Conservation (phyloP, 305 asterid genomes). For the Plantago coronopus region DNA sequence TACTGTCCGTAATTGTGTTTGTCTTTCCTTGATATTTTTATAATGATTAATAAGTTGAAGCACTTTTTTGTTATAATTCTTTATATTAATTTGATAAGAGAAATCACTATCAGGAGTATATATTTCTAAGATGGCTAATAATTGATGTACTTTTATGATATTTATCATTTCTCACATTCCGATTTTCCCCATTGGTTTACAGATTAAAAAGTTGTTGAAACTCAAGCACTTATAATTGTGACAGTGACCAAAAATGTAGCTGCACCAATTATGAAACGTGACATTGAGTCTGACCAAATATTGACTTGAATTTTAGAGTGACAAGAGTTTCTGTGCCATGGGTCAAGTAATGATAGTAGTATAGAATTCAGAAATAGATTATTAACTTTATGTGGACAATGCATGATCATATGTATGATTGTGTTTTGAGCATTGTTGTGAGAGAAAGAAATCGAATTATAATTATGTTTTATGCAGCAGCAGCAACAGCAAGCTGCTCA, state of each 20-base stretch:
- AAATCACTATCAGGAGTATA: no score
- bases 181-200: no score
- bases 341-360: conserved; percentile 31
- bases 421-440: conserved; percentile 27
- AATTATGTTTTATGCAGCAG: conserved; percentile 27
- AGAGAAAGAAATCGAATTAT: conserved; percentile 16
- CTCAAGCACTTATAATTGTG: background rate
- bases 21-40: background rate
- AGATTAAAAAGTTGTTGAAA: no score
- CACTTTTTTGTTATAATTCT: no score
- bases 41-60: background rate
- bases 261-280: conserved; percentile 3
- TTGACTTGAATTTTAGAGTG: background rate
- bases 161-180: no score
- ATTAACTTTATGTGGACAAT: conserved; percentile 54
- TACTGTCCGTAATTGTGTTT: background rate
- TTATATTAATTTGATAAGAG: no score
- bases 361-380: conserved; percentile 18
- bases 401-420: conserved; percentile 71
- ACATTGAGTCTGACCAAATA: background rate
- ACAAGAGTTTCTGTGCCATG: conserved; percentile 25
- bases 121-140: no score
- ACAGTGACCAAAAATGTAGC: conserved; percentile 1
- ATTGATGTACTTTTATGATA: no score
- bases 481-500: conserved; percentile 42